phyloP scores from a whole-genome alignment of 257 asterid genomes.

The Paraleonurus japonicus region DNA sequence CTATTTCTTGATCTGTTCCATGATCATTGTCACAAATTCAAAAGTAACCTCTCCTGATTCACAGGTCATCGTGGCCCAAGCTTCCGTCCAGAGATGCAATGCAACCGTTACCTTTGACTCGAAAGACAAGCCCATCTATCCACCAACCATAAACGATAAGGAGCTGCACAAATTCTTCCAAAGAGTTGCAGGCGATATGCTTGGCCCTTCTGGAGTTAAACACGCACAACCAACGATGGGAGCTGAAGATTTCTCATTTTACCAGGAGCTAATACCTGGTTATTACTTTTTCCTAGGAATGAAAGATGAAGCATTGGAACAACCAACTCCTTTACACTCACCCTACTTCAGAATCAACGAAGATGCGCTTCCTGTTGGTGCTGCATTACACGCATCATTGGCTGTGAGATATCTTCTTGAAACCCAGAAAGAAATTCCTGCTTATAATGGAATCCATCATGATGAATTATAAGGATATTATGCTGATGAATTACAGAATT shows the following conservation, averaged over 20 bases:
- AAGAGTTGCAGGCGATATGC: conserved; percentile 61
- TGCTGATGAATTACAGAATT: conserved; percentile 12
- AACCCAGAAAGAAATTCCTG: not conserved
- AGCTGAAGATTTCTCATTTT: conserved; percentile 75
- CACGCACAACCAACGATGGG: conserved; percentile 66
- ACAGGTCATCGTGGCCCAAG: conserved; percentile 76
- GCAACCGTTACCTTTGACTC: conserved; percentile 54
- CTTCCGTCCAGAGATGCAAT: conserved; percentile 80
- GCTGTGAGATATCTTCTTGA: conserved; percentile 57
- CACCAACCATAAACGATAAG: conserved; percentile 61
- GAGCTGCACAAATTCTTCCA: conserved; percentile 52
- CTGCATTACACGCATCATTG: conserved; percentile 84
- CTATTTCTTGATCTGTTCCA: not conserved
- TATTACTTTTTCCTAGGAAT: conserved; percentile 61
- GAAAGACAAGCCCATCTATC: conserved; percentile 43
- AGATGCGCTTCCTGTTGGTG: conserved; percentile 67
- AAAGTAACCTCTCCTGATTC: not conserved
- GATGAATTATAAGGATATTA: not conserved
- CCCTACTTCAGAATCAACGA: conserved; percentile 63
- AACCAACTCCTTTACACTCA: conserved; percentile 42
- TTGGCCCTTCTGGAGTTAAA: conserved; percentile 43
- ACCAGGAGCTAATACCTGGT: conserved; percentile 69
- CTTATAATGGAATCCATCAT: not conserved
- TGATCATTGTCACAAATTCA: not conserved
- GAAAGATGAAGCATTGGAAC: conserved; percentile 37